Base-by-base conservation (phyloP, 2,329 filamentous ascomycete species). In the Blastomyces emzantsi region DNA sequence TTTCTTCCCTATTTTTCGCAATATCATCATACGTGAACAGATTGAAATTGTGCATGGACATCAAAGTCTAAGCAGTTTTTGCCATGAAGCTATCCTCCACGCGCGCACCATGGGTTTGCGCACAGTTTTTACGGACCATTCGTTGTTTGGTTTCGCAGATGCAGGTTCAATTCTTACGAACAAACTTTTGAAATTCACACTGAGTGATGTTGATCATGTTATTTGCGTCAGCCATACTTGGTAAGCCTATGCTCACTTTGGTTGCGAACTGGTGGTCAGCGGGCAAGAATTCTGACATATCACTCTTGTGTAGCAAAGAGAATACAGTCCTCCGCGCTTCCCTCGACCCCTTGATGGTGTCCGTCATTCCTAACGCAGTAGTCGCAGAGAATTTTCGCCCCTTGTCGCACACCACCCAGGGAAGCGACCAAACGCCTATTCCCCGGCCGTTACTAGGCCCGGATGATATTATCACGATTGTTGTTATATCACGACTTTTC, bases 31-130 rank as follows among this genome's bases (percentile, higher is more conserved):
- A 66, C 87, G 94, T 56, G 94, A 99, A 77, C 85, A 88, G 65
- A 97, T 99, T 69, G 89, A 97, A 75, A 99, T 99, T 70, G 92
- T 99, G 0, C 94, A 99, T 74, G 94, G 93, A n/a, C 94, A 99
- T 79, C 93, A 85, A 41, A 96, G 91, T 73, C 81, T 99, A 66
- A 97, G 92, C 76, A 96, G 87, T 73, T 82, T 99, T 60, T 97
- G 93, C 73, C 90, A 96, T 72, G 94, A 99, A 77, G 94, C 90
- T 11, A 95, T 99, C 64, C 78, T 99, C 11, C 94, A 99, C 78
- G 94, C 90, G 13, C 82, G 94, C 63, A 97, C 94, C 3, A 99
- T 99, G 95, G 92, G 94, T 1, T 75, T 99, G 69, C 86, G 92
- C 60, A 97, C 95, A 0, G 93, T 97, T 55, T 97, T 97, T 72